Percentiles rank a stretch among this genome's conserved stretches.
Conservation (phyloP, 2,329 filamentous ascomycete species). For the Biscogniauxia sp. region DNA sequence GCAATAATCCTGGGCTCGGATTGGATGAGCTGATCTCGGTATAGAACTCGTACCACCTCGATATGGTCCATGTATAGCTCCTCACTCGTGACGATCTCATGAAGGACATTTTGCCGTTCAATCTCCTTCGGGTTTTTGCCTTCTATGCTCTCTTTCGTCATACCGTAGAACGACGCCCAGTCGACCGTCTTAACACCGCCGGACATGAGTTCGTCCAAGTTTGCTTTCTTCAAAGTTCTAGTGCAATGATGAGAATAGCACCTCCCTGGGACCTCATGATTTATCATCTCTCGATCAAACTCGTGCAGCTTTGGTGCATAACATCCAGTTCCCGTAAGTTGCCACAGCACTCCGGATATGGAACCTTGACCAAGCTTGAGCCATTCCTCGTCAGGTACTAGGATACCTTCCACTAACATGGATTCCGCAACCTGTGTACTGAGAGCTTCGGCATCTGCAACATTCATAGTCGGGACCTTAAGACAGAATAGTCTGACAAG, state of each 20-base stretch:
- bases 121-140: conserved; percentile 79
- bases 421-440: conserved; percentile 73
- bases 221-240: conserved; percentile 90
- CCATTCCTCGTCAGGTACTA: conserved; percentile 94
- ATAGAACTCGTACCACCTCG: conserved; percentile 79
- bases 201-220: conserved; percentile 70
- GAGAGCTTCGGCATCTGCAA: conserved; percentile 88
- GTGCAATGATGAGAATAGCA: conserved; percentile 96
- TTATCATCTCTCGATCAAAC: conserved; percentile 38
- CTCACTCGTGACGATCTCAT: conserved; percentile 93
- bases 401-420: conserved; percentile 75
- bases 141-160: conserved; percentile 75
- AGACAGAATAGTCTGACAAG: conserved; percentile 85
- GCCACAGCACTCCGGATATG: conserved; percentile 88
- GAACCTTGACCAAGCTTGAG: conserved; percentile 81
- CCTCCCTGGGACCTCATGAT: conserved; percentile 60
- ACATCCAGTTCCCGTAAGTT: conserved; percentile 86
- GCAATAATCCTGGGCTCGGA: conserved; percentile 79
- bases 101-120: conserved; percentile 87
- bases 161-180: conserved; percentile 85
- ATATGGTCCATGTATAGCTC: conserved; percentile 88
- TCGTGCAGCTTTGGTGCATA: conserved; percentile 85
- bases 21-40: conserved; percentile 73
- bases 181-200: conserved; percentile 71
- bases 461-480: conserved; percentile 98